These are phyloP conservation scores for Taphrina communis DNA, from an alignment of 1,139 yeast species.

Conservation along the genomic window DNA sequence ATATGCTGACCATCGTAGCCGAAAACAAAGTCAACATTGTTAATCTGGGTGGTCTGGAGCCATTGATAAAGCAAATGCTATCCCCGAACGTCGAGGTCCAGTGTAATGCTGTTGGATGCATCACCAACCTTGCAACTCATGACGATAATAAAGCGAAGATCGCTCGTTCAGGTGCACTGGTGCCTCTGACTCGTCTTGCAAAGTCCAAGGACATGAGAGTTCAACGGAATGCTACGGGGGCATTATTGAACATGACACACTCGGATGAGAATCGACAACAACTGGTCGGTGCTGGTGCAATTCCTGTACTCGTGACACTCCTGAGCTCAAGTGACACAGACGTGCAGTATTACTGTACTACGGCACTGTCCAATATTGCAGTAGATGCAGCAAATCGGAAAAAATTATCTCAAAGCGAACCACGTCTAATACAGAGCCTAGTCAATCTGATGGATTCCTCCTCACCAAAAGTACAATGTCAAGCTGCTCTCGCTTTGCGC, in stretches of 20 bases:
- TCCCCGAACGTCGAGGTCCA: constrained; percentile 96
- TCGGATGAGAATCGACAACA: constrained; percentile 96
- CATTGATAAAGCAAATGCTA: constrained; percentile 96
- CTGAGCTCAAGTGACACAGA: constrained; percentile 89
- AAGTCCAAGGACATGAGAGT: constrained; percentile 93
- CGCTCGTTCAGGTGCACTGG: constrained; percentile 95
- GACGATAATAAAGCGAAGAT: constrained; percentile 95
- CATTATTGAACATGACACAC: constrained; percentile 95
- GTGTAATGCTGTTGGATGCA: constrained; percentile 98
- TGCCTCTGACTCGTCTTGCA: constrained; percentile 91
- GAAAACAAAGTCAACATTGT: constrained; percentile 92
- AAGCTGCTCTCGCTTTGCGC: constrained; percentile 93
- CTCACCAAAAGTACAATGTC: constrained; percentile 92
- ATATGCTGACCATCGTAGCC: constrained; percentile 49
- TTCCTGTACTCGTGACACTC: constrained; percentile 91
- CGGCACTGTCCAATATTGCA: constrained; percentile 95
- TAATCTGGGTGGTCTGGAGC: constrained; percentile 97
- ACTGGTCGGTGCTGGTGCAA: constrained; percentile 96
- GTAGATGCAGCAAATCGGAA: constrained; percentile 92
- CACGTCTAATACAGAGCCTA: constrained; percentile 85
- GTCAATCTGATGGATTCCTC: constrained; percentile 90
- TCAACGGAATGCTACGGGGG: constrained; percentile 98
- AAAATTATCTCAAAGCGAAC: constrained; percentile 88
- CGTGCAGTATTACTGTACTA: constrained; percentile 97
- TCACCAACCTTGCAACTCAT: constrained; percentile 97